Evolutionary conservation across 352 stramenopile genomes (phyloP).

Genomic region (Phytophthora pini): DNA sequence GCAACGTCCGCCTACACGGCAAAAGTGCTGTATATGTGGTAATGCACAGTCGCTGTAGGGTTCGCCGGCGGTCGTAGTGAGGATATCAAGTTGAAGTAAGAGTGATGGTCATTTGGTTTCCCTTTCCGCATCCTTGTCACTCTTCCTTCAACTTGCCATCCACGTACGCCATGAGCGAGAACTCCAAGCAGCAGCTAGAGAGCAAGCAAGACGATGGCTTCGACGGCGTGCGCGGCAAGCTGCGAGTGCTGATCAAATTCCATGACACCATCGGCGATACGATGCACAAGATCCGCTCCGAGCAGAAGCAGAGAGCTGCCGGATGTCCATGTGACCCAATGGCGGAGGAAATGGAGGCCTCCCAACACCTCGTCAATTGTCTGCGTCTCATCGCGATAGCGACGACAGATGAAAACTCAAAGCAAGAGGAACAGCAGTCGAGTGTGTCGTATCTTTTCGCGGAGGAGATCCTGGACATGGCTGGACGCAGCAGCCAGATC

Average conservation of each 20-base stretch:
- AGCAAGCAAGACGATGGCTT: not conserved
- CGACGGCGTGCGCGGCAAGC: constrained; percentile 14
- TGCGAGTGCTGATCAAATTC: constrained; percentile 20
- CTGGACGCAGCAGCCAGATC: not conserved
- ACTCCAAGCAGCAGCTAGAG: constrained; percentile 4
- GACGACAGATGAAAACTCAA: not conserved
- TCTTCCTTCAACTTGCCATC: constrained; percentile 14
- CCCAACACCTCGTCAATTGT: constrained; percentile 9
- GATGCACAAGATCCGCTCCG: constrained; percentile 4
- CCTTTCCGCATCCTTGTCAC: constrained; percentile 19
- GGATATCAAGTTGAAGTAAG: constrained; percentile 31
- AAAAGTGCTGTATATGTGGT: constrained; percentile 15
- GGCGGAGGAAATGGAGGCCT: constrained; percentile 1
- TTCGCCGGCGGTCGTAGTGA: constrained; percentile 20
- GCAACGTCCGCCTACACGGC: constrained; percentile 14
- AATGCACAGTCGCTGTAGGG: constrained; percentile 16
- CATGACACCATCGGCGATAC: constrained; percentile 15
- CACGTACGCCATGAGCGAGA: constrained; percentile 12
- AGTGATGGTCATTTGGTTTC: constrained; percentile 29
- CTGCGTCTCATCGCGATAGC: constrained; percentile 3
- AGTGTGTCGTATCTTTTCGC: not conserved
- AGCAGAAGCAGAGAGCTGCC: constrained; percentile 5
- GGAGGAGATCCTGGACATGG: constrained; percentile 1
- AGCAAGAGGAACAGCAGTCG: not conserved
- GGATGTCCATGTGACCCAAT: not conserved